A percentile compares a stretch with the other conserved stretches of the same genome.
phyloP scores from a whole-genome alignment of 2,329 filamentous ascomycete genomes.

The Talaromyces funiculosus region DNA sequence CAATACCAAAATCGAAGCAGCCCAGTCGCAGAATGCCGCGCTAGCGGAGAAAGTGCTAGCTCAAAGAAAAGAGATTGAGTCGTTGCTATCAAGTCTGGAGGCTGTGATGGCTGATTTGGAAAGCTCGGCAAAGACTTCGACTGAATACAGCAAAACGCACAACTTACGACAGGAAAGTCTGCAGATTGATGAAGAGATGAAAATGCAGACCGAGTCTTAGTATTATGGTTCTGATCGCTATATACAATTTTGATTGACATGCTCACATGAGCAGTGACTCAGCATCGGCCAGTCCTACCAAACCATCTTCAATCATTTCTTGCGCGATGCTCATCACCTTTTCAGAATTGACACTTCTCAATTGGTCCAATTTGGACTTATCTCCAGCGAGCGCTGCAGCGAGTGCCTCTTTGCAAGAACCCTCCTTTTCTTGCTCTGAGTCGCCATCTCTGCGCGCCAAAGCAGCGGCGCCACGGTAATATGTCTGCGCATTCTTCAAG shows the following conservation, averaged over 20 bases:
- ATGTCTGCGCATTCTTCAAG: conserved; percentile 53
- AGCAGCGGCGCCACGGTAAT: conserved; percentile 50
- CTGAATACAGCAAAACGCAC: conserved; percentile 33
- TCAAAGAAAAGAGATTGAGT: conserved; percentile 55
- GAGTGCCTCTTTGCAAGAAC: conserved; percentile 45
- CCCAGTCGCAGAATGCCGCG: conserved; percentile 50
- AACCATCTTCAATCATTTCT: conserved; percentile 50
- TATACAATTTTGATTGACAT: conserved; percentile 1
- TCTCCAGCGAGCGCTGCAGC: conserved; percentile 42
- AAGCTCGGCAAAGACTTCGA: conserved; percentile 40
- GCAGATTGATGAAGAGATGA: conserved; percentile 41
- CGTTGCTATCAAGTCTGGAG: conserved; percentile 51
- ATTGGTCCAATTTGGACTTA: conserved; percentile 34
- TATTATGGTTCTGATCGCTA: not conserved
- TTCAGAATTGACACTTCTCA: conserved; percentile 30
- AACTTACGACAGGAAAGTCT: conserved; percentile 38
- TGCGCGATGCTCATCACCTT: conserved; percentile 41
- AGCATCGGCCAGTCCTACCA: conserved; percentile 36
- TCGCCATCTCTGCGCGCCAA: conserved; percentile 38
- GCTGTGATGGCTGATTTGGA: conserved; percentile 54
- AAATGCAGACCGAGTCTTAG: conserved; percentile 23
- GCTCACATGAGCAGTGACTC: conserved; percentile 28
- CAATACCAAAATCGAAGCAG: conserved; percentile 44
- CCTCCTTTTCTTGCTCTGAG: conserved; percentile 39
- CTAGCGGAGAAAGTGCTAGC: conserved; percentile 47